Evolutionary conservation across 352 stramenopile species (phyloP), one percentile per base, ranked within the genome.

Genomic region (Phytophthora idaei): DNA sequence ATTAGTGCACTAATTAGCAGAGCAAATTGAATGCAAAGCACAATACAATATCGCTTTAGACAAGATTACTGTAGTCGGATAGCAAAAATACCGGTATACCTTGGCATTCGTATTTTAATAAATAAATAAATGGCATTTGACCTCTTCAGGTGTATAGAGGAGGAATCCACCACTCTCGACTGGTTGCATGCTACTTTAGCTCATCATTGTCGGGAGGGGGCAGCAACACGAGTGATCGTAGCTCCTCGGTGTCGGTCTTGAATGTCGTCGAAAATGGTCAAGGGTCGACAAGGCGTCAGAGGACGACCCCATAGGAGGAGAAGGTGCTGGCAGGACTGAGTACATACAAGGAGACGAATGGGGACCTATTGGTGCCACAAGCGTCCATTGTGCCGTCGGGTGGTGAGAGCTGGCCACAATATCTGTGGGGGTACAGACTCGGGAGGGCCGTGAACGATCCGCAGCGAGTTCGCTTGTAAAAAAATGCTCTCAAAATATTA

Each of bases 261-360:
- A 7, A 34, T 34, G 15, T 11, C 10, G 10, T 45, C 3, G 5
- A 5, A 45, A 45, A 45, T 45, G 25, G 17, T 4, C 29, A 17
- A 52, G 27, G 8, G 17, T 21, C 45, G 45, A 11, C 1, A 52
- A 34, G 25, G 21, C 45, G 17, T 32, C 25, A 10, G 29, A 34
- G 29, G 29, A 28, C 12, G 31, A 52, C 1, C n/a, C 7, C 25
- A 15, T 52, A 5, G 17, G 45, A 52, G 21, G 27, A 52, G 8
- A 34, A 52, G 15, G n/a, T 52, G 45, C 21, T 52, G 25, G 5
- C 25, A 36, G 15, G 45, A 4, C 31, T 52, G 15, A 52, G 0
- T n/a, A 36, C 4, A n/a, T 52, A 52, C 45, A 52, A 52, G 21
- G 45, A 52, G 31, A 52, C 28, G 10, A 36, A 34, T 17, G 9